Base-by-base conservation (phyloP, 2,329 filamentous ascomycete species). In the Trichoderma sp. region DNA sequence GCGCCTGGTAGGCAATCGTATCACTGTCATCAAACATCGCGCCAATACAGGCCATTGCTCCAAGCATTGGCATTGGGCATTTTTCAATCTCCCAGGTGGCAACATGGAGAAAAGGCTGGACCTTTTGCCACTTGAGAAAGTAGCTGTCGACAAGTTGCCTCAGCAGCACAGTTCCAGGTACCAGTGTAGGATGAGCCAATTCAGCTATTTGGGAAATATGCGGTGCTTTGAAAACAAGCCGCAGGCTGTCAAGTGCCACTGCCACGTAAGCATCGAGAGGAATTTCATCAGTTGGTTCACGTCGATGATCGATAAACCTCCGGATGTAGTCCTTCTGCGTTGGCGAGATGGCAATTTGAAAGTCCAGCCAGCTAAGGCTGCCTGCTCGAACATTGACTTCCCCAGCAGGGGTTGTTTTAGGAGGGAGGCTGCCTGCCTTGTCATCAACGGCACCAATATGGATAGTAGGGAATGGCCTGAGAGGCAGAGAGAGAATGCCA, bases 41-140 rank as follows among this genome's bases (percentile, higher is more conserved):
- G 5, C 74, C 74, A n/a, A 78, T 69, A 17, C 74, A 76, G 1
- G 74, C 72, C 74, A 77, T 76, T 32, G 75, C 71, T 22, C 74
- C 71, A 1, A 77, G 63, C 4, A 78, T 64, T 2, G 72, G 71
- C 9, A 72, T 72, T 1, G 76, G 73, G 13, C 68, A 73, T 4
- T 70, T 64, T 1, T 48, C 53, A 39, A 74, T 67, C n/a, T 69
- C 71, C 72, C 73, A 78, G 1, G 76, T 75, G 4, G 76, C 72
- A n/a, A 70, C 39, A 56, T 78, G 76, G 15, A 78, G 69, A 13
- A 77, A 72, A 1, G 76, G 73, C 39, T 75, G 72, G 45, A 77
- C 73, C 3, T 71, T 69, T 45, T 77, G 75, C 58, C 77, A 78
- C 9, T 58, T 53, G 3, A 70, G 42, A 5, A 77, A 73, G 57